These are phyloP conservation scores for Diospyros lotus DNA, from an alignment of 148 eudicot genomes.

Conservation along the genomic window DNA sequence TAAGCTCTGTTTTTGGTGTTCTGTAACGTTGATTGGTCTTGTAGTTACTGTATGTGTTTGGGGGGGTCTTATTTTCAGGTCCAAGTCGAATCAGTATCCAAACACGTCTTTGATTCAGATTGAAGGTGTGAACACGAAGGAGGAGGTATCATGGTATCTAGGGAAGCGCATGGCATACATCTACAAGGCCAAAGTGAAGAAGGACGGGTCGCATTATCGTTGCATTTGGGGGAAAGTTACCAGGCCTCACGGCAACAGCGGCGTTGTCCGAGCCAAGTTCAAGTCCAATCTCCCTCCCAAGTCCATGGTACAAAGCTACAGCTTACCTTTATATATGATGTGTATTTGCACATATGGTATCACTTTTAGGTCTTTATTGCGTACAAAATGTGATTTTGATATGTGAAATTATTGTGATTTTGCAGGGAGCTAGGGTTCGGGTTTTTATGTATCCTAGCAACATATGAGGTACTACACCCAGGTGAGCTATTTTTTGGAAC, in stretches of 20 bases:
- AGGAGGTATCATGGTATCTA: constrained; percentile 72
- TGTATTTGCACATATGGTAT: not conserved
- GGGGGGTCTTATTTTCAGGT: constrained; percentile 29
- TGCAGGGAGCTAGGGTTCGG: constrained; percentile 75
- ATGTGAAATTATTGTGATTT: constrained; percentile 8
- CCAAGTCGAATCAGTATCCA: constrained; percentile 89
- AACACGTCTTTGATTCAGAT: constrained; percentile 74
- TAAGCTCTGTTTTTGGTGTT: not conserved
- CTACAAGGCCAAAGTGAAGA: constrained; percentile 79
- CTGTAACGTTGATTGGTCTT: not conserved
- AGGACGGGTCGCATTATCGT: constrained; percentile 61
- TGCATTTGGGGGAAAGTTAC: constrained; percentile 90
- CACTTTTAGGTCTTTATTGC: not conserved
- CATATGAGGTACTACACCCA: constrained; percentile 48
- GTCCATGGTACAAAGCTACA: constrained; percentile 52
- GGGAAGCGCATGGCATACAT: constrained; percentile 79
- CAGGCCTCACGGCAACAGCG: constrained; percentile 87
- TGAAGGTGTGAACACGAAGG: constrained; percentile 81
- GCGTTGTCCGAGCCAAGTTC: constrained; percentile 83
- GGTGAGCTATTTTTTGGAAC: not conserved
- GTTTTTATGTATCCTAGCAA: constrained; percentile 89
- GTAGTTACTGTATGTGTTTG: not conserved
- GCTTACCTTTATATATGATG: not conserved
- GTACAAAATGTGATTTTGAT: not conserved
- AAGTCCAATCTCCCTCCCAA: constrained; percentile 81